Conservation (phyloP, 1,284 basidiomycete genomes). For the Phlebopus sp. region DNA sequence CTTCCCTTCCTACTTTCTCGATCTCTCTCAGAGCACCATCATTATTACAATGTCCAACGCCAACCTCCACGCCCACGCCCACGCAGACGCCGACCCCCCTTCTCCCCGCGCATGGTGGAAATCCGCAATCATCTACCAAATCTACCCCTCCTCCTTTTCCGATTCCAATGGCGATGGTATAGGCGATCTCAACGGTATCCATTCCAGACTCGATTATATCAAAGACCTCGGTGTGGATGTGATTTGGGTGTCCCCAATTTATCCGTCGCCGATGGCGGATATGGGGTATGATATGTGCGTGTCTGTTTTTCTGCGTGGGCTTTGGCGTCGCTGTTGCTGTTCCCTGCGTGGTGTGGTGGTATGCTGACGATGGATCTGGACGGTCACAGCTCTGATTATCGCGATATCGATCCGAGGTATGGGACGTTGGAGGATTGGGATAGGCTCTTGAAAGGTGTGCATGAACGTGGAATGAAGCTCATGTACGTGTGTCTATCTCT, state of each 20-base stretch:
- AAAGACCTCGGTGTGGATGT: slow-evolving; percentile 69
- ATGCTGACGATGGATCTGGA: no score
- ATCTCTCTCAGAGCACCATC: neutral
- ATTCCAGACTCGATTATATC: slow-evolving; percentile 66
- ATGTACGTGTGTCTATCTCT: slow-evolving; percentile 52
- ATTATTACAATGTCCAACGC: neutral
- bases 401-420: slow-evolving; percentile 68
- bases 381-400: slow-evolving; percentile 67
- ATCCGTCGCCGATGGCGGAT: slow-evolving; percentile 65
- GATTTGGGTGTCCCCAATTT: slow-evolving; percentile 76
- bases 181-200: slow-evolving; percentile 73
- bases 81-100: slow-evolving; percentile 11
- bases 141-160: slow-evolving; percentile 74
- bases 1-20: slow-evolving; percentile 9
- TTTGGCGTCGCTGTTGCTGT: no score
- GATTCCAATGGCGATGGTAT: slow-evolving; percentile 76
- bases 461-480: slow-evolving; percentile 67
- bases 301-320: neutral
- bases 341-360: no score
- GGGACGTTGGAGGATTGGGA: slow-evolving; percentile 77
- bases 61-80: no score
- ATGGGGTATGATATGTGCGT: slow-evolving; percentile 73
- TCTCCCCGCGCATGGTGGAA: slow-evolving; percentile 59
- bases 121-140: slow-evolving; percentile 64
- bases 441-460: slow-evolving; percentile 54